Evolutionary conservation across 352 stramenopile genomes (phyloP), one percentile per base, ranked within the genome.

Genomic region (Lagenidium sp.): DNA sequence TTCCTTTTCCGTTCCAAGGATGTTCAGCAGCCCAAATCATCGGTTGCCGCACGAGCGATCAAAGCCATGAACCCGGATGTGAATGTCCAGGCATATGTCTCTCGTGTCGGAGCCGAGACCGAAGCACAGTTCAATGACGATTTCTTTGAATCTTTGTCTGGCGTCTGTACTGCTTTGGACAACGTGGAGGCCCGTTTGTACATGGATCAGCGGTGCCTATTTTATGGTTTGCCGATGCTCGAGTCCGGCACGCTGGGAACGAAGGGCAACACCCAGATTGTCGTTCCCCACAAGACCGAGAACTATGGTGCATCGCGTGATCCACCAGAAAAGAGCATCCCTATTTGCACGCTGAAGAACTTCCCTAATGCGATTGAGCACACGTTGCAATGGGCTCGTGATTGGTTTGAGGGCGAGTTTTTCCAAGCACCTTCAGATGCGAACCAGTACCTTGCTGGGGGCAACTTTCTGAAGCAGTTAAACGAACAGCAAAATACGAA

Each of bases 261-360:
- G 3, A 99, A 99, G 67, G 96, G 89, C 34, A 99, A 99, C 64
- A 99, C 95, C 3, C 85, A 97, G 44, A 63, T 95, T 46, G 78
- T 95, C 16, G 79, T 95, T 16, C 82, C 82, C 3, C 75, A 93
- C 65, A 86, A 90, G 43, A 96, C 96, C 20, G 83, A 95, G 48
- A 98, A 98, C 63, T 99, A 99, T 54, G 95, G 95, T 15, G 95
- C 89, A 64, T 98, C 94, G 29, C 88, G 94, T 30, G 97, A 99
- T 63, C 96, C 96, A 50, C 95, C 96, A 5, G 97, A 99, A 68
- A 99, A 99, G 71, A 97, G 82, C 41, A 99, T 99, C 60, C 97
- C 97, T 7, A 96, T 99, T 40, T 99, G 97, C 58, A 99, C 97
- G 1, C 72, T 99, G 18, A 99, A 99, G 73, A 99, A 99, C 71